Percentiles rank a stretch among this genome's conserved stretches.
Evolutionary conservation across 257 asterid genomes (phyloP).

Genomic region (Sherardia arvensis): DNA sequence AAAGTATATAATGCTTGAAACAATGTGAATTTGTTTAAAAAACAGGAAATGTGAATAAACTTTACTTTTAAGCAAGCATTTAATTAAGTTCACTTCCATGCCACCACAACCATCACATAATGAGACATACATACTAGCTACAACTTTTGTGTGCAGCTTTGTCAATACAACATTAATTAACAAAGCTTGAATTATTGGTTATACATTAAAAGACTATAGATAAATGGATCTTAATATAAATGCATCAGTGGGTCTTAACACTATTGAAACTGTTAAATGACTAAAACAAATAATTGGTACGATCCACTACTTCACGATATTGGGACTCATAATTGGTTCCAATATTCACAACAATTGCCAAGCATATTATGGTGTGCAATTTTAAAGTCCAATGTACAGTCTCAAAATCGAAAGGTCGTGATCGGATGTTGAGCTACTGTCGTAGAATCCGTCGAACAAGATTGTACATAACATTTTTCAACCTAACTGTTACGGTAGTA

Average conservation of each 20-base stretch:
- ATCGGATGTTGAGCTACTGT: background rate
- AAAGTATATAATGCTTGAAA: background rate
- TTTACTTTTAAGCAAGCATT: constrained; percentile 32
- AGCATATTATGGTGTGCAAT: too few species aligned
- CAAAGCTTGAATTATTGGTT: constrained; percentile 4
- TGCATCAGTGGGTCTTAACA: background rate
- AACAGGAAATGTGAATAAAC: constrained; percentile 20
- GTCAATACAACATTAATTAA: background rate
- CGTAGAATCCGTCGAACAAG: too few species aligned
- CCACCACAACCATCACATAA: constrained; percentile 9
- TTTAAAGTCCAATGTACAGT: background rate
- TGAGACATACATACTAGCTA: background rate
- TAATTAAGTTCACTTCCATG: constrained; percentile 16
- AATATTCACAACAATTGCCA: background rate
- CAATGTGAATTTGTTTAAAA: too few species aligned
- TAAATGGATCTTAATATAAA: background rate
- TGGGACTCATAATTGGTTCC: background rate
- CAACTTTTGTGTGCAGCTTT: background rate
- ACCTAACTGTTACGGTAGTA: too few species aligned
- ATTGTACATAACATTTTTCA: too few species aligned
- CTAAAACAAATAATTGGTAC: background rate
- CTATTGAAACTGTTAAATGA: background rate
- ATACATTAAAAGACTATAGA: background rate
- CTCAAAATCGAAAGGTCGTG: background rate
- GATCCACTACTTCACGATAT: background rate